Evolutionary conservation across 139 green algal species (phyloP), one percentile per base, ranked within the genome.

Genomic region (Chlorella vulgaris): DNA sequence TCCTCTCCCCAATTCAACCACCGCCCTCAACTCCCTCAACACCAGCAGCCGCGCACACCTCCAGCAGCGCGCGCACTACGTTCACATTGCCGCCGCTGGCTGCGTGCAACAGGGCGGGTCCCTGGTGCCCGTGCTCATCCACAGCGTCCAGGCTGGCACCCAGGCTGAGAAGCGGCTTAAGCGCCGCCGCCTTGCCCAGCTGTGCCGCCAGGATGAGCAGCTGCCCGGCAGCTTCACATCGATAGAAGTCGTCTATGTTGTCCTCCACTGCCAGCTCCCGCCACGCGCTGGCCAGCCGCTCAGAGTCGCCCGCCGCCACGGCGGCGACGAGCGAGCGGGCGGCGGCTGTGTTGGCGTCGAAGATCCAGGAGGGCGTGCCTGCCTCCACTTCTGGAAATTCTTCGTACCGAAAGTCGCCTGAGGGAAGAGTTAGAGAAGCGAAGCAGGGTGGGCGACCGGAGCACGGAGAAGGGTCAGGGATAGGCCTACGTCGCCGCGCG

Each of bases 201-300:
- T 79, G 73, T 31, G 73, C 73, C 13, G 73, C 73, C 53, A 79
- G 73, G 73, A 79, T 79, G 35, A 79, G 73, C 73, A 79, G 73
- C 73, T 79, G 73, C 53, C 73, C 73, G 2, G 73, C 73, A 4
- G 73, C 53, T 67, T 79, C 73, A 2, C 35, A 65, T 22, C 73
- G 51, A 53, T 79, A 79, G 26, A 69, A 79, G 26, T 79, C 73
- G 35, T 79, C 73, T 28, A 79, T 79, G 73, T 79, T 50, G 35
- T 79, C 73, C 73, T 79, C 73, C 18, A 79, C 8, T 35, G 50
- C 35, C 26, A 68, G 51, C 35, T 68, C 73, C 24, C 38, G 28
- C 73, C 73, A 79, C 4, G 73, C 73, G 0, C 8, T 10, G 10
- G 36, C 28, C 35, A 79, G 53, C 73, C 35, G 33, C 33, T 79